These are phyloP conservation scores for Epichloe hybrida DNA, from an alignment of 2,329 filamentous ascomycete genomes.

Conservation along the genomic window DNA sequence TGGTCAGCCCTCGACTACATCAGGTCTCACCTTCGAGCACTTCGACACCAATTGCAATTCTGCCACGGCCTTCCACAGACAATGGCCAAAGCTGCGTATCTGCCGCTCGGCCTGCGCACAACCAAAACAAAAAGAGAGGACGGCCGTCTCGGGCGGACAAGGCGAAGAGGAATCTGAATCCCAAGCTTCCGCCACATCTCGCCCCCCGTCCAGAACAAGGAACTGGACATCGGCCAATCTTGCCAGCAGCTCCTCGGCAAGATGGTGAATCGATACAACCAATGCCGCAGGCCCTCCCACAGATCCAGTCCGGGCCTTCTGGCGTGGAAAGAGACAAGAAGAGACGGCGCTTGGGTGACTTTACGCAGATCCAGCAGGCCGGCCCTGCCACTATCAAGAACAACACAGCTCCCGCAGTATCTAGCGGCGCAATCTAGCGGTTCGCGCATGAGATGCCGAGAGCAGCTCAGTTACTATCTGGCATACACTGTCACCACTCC, in stretches of 20 bases:
- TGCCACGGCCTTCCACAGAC: constrained; percentile 13
- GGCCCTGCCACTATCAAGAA: not conserved
- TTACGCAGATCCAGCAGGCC: not conserved
- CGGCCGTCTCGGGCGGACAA: constrained; percentile 32
- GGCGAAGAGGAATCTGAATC: constrained; percentile 17
- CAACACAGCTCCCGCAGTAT: not conserved
- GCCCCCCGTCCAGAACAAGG: constrained; percentile 17
- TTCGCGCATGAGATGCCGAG: constrained; percentile 1
- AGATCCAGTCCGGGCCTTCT: not conserved
- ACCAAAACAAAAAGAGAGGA: constrained; percentile 27
- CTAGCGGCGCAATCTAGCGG: constrained; percentile 5
- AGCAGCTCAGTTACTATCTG: not conserved
- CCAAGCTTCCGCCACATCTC: constrained; percentile 20
- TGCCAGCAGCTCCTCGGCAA: constrained; percentile 6
- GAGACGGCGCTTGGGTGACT: not conserved
- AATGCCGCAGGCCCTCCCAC: not conserved
- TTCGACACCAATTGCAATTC: constrained; percentile 6
- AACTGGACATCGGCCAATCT: constrained; percentile 4
- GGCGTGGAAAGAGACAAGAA: constrained; percentile 1
- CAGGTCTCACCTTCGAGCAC: constrained; percentile 1
- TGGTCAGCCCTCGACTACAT: not conserved
- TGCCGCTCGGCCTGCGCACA: not conserved
- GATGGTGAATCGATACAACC: not conserved
- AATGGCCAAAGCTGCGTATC: not conserved
- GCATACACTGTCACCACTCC: not conserved